These are phyloP conservation scores for Penicillium sp. DNA, from an alignment of 2,329 filamentous ascomycete genomes.

Conservation along the genomic window DNA sequence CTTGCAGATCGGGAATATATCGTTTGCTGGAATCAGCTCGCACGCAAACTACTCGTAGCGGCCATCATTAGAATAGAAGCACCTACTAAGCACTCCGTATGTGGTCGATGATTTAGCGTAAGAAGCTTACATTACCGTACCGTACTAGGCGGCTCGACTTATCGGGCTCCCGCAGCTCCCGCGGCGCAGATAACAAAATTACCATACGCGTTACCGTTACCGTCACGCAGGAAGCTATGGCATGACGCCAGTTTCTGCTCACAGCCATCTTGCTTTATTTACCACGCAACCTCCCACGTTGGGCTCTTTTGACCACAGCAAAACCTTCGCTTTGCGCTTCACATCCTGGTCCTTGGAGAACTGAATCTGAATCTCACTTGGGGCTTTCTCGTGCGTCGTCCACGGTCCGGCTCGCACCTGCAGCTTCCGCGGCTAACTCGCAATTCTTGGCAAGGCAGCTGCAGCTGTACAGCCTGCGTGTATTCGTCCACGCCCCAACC, in stretches of 20 bases:
- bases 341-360: not conserved
- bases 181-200: not conserved
- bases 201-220: not conserved
- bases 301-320: not conserved
- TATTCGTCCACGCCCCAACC: not conserved
- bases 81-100: too few relatives aligned
- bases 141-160: not conserved
- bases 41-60: not conserved
- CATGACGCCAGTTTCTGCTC: conserved; percentile 10
- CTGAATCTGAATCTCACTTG: not conserved
- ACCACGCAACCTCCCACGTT: not conserved
- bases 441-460: conserved; percentile 15
- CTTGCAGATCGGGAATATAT: not conserved
- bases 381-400: not conserved
- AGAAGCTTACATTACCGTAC: conserved; percentile 1
- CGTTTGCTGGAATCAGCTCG: not conserved
- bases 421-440: conserved; percentile 15
- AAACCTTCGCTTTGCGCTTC: not conserved
- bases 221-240: conserved; percentile 6
- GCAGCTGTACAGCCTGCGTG: not conserved
- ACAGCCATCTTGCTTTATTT: conserved; percentile 2
- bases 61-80: too few relatives aligned
- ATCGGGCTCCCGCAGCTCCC: not conserved
- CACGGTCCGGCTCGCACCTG: conserved; percentile 4
- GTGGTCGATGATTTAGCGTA: too few relatives aligned